phyloP scores from a whole-genome alignment of 768 basidiomycete genomes.

The Collybiopsis confluens region DNA sequence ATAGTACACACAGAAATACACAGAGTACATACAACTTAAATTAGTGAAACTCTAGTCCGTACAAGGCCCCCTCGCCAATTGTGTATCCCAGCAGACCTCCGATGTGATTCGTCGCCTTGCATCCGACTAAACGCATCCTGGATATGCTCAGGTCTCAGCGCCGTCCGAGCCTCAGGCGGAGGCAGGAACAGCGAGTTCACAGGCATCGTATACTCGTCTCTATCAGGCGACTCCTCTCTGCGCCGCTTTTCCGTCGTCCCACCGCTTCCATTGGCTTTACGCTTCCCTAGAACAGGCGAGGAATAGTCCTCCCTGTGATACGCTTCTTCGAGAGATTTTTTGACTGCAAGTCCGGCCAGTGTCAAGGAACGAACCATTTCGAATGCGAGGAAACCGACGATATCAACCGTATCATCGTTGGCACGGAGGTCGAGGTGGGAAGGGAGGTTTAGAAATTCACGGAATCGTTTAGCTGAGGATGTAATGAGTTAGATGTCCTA shows the following conservation, averaged over 20 bases:
- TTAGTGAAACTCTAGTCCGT: constrained; percentile 75
- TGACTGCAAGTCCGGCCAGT: constrained; percentile 81
- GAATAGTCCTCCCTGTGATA: constrained; percentile 62
- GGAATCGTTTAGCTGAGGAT: constrained; percentile 80
- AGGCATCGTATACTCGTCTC: constrained; percentile 63
- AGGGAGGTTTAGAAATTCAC: constrained; percentile 90
- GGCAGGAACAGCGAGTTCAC: constrained; percentile 74
- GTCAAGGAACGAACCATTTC: constrained; percentile 96
- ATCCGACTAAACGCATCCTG: constrained; percentile 89
- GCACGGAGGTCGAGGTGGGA: constrained; percentile 82
- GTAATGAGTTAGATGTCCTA: not conserved
- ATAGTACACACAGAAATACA: not conserved
- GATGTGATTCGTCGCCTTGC: constrained; percentile 81
- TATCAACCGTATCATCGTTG: constrained; percentile 93
- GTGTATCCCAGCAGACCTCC: constrained; percentile 79
- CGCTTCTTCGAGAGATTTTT: constrained; percentile 72
- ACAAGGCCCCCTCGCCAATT: constrained; percentile 87
- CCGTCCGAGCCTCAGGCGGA: constrained; percentile 76
- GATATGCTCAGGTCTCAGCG: constrained; percentile 80
- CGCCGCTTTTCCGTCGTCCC: constrained; percentile 49
- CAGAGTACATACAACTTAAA: constrained; percentile 33
- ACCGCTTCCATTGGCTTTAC: constrained; percentile 47
- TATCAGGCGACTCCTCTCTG: constrained; percentile 58
- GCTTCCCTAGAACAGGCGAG: constrained; percentile 65
- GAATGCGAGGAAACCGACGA: constrained; percentile 95